Evolutionary conservation across 148 eudicot species (phyloP).

Genomic region (Euryodendron excelsum): DNA sequence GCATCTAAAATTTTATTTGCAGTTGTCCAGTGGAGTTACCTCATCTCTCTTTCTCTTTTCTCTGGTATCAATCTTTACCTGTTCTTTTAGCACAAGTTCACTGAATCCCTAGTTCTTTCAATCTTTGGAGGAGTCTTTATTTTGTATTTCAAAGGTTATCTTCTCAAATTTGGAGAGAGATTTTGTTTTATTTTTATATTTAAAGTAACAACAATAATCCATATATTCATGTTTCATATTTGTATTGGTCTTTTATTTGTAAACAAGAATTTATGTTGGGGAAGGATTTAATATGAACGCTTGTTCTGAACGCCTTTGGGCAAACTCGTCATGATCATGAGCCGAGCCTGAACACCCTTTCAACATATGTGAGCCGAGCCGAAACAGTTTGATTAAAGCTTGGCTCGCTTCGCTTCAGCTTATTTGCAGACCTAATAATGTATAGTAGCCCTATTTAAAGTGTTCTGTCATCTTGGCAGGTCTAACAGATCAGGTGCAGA

Average conservation of each 20-base stretch:
- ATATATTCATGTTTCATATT: not conserved
- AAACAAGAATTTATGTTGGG: not conserved
- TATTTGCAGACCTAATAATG: not conserved
- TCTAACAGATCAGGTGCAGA: conserved; percentile 52
- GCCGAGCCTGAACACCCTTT: not conserved
- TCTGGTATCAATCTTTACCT: not conserved
- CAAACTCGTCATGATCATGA: not conserved
- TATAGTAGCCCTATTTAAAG: not conserved
- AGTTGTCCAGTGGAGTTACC: not conserved
- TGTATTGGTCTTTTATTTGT: not conserved
- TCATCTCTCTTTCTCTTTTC: not conserved
- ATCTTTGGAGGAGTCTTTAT: not conserved
- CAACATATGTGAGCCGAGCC: not conserved
- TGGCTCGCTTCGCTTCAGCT: not conserved
- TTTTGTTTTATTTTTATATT: not conserved
- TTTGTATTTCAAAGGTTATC: not conserved
- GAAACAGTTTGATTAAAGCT: not conserved
- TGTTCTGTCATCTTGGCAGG: conserved; percentile 32
- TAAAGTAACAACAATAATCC: not conserved
- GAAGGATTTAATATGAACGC: not conserved
- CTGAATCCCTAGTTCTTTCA: not conserved
- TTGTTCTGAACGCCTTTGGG: too few relatives aligned
- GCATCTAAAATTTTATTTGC: too few relatives aligned
- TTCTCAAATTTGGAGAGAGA: not conserved
- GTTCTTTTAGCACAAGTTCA: not conserved